These are phyloP conservation scores for Ascochyta pisi DNA, from an alignment of 2,329 filamentous ascomycete genomes.

Conservation along the genomic window DNA sequence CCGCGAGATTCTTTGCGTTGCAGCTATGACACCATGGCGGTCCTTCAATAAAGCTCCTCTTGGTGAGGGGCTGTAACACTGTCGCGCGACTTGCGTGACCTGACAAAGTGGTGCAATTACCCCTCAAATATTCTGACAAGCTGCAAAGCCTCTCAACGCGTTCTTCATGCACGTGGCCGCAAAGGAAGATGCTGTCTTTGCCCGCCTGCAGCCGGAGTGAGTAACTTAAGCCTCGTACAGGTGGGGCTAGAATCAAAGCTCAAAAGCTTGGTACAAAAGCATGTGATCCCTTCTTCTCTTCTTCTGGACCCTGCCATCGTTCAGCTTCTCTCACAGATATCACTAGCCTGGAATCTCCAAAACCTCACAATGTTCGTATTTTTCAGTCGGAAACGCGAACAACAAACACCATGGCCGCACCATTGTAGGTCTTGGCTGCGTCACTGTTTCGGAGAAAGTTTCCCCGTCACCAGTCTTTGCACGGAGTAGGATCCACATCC, in stretches of 20 bases:
- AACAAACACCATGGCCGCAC: slow-evolving; percentile 4
- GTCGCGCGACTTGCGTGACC: slow-evolving; percentile 16
- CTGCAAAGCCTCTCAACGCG: slow-evolving; percentile 7
- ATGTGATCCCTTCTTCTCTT: slow-evolving; percentile 2
- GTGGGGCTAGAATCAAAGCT: slow-evolving; percentile 13
- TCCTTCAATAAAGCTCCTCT: slow-evolving; percentile 10
- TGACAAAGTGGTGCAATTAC: slow-evolving; percentile 6
- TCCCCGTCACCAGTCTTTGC: not conserved
- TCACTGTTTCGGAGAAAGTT: not conserved
- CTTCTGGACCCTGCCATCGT: slow-evolving; percentile 13
- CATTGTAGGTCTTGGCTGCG: slow-evolving; percentile 12
- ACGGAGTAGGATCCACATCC: not conserved
- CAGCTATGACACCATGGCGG: slow-evolving; percentile 33
- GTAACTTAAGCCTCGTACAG: slow-evolving; percentile 2
- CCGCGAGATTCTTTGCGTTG: slow-evolving; percentile 23
- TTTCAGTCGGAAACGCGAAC: not conserved
- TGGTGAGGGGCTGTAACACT: slow-evolving; percentile 12
- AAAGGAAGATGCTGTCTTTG: slow-evolving; percentile 5
- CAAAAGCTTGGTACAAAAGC: slow-evolving; percentile 12
- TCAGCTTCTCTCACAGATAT: not conserved
- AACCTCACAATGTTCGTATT: not conserved
- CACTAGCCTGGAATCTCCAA: not conserved
- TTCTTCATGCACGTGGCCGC: slow-evolving; percentile 22
- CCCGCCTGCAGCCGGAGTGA: slow-evolving; percentile 2
- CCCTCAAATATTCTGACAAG: slow-evolving; percentile 5